phyloP scores from a whole-genome alignment of 2,329 filamentous ascomycete genomes.

The Colletotrichum trifolii region DNA sequence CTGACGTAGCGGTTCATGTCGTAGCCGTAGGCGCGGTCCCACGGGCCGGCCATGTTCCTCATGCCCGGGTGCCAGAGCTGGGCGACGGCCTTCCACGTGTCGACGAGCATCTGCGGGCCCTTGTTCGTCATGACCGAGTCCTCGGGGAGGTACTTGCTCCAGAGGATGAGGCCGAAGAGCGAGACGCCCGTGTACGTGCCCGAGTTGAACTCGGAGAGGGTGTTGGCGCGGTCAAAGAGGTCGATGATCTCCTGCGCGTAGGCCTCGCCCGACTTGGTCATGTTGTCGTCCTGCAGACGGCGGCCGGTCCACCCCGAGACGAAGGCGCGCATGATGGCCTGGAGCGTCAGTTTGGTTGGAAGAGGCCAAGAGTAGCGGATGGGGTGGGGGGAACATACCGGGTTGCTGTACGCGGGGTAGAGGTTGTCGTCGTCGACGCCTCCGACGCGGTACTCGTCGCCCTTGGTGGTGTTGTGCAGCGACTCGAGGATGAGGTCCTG shows the following conservation, averaged over 20 bases:
- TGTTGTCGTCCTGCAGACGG: slow-evolving; percentile 64
- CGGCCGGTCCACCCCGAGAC: slow-evolving; percentile 69
- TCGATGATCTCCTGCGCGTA: slow-evolving; percentile 67
- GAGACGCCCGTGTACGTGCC: slow-evolving; percentile 73
- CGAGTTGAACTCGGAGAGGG: slow-evolving; percentile 71
- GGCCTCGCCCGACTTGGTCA: slow-evolving; percentile 66
- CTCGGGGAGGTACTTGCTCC: slow-evolving; percentile 67
- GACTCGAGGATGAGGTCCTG: slow-evolving; percentile 61
- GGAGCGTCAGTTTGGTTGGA: background rate
- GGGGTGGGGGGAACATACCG: slow-evolving; percentile 42
- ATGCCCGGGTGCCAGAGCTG: slow-evolving; percentile 68
- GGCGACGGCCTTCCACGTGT: slow-evolving; percentile 63
- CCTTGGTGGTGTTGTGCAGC: slow-evolving; percentile 65
- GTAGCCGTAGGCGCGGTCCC: slow-evolving; percentile 72
- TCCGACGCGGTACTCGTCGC: slow-evolving; percentile 71
- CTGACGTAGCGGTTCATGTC: slow-evolving; percentile 72
- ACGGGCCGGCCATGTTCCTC: slow-evolving; percentile 71
- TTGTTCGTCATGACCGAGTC: slow-evolving; percentile 64
- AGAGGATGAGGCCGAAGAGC: slow-evolving; percentile 67
- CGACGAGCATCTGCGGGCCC: slow-evolving; percentile 61
- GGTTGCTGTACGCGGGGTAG: slow-evolving; percentile 71
- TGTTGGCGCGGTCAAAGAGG: slow-evolving; percentile 65
- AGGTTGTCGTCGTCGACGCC: slow-evolving; percentile 70
- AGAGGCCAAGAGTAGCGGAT: background rate
- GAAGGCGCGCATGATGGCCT: slow-evolving; percentile 70